Evolutionary conservation across 345 rosid species (phyloP).

Genomic region (Reutealis trisperma): DNA sequence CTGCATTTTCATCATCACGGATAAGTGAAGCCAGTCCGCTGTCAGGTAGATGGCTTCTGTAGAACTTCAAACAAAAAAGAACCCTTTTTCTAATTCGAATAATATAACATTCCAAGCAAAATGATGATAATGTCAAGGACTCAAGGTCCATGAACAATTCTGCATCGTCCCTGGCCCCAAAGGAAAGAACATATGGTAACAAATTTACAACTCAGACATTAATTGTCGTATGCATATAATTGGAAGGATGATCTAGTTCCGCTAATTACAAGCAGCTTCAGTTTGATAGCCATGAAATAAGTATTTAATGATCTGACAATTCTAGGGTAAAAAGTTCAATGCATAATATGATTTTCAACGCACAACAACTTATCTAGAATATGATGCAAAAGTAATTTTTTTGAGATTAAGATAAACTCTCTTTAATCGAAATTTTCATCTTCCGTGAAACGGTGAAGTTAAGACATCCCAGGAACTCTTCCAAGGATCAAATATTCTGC

Average conservation of each 20-base stretch:
- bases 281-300: not conserved
- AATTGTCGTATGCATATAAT: not conserved
- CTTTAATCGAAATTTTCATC: not conserved
- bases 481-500: not conserved
- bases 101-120: not conserved
- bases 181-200: not conserved
- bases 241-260: not conserved
- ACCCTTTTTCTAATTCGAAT: not conserved
- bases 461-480: not conserved
- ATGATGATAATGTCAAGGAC: not conserved
- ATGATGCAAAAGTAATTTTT: not conserved
- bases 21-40: not conserved
- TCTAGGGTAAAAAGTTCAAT: too few relatives aligned
- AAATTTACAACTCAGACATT: not conserved
- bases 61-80: not conserved
- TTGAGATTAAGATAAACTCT: not conserved
- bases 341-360: not conserved
- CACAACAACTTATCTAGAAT: not conserved
- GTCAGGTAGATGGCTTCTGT: not conserved
- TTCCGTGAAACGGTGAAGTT: not conserved
- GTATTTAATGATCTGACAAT: not conserved
- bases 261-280: not conserved
- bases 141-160: too few relatives aligned
- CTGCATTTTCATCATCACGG: not conserved
- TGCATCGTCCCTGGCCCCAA: not conserved